Evolutionary conservation across 192 early-diverging fungal species (phyloP), one percentile per base, ranked within the genome.

Genomic region (Powellomyces hirtus): DNA sequence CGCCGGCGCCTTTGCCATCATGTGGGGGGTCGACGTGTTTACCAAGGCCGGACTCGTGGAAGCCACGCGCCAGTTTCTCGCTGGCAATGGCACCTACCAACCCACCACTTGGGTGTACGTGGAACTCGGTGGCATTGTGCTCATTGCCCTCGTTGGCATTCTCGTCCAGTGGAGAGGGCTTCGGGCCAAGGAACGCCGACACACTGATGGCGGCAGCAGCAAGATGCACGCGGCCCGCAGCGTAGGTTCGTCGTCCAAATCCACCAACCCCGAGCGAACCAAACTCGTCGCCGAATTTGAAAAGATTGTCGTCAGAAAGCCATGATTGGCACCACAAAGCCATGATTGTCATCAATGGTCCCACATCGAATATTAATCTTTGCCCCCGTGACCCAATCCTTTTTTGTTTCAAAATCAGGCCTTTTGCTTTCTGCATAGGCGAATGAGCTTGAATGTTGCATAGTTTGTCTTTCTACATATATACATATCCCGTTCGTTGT

Each of bases 21-120:
- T 90, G 67, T 61, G 88, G 24, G 94, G 94, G 50, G 82, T 94
- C 38, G 94, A 95, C 75, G 81, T 89, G 64, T 95, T 91, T 78
- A 81, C 82, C n/a, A 71, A 84, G 14, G 89, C 90, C 13, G 93
- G 93, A 4, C 89, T 92, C 73, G 65, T 76, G 31, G 77, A 86
- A 30, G 80, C 87, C n/a, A 73, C 88, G 18, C 51, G 76, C 20
- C 64, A 73, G 2, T 84, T 92, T 64, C 63, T 90, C 61, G 76
- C 78, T 60, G 75, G 79, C 22, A 68, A 75, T 8, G 75, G 74
- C 30, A 64, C 71, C 38, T 73, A 83, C 45, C 65, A 51, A 1
- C 88, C 84, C 5, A 76, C 75, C 34, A 65, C 75, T 22, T 34
- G 42, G 57, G 76, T 92, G 5, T 87, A 86, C 62, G 81, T 82